Percentiles rank a stretch among this genome's conserved stretches.
phyloP scores from a whole-genome alignment of 805 yeast genomes.

The Starmera amethionina region DNA sequence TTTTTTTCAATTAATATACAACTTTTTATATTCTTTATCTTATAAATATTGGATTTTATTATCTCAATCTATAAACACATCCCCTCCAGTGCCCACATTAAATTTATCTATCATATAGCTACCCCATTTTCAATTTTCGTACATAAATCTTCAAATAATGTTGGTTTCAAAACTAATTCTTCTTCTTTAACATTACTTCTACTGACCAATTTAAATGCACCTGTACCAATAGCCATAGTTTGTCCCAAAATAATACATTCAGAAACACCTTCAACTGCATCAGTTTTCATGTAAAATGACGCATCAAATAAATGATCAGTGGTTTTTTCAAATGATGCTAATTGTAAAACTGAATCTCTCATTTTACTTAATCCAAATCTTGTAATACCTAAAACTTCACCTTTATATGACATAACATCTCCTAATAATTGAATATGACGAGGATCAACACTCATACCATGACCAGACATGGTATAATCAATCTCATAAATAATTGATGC shows the following conservation, averaged over 20 bases:
- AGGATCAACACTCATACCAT: conserved; percentile 99
- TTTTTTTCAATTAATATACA: too few species aligned
- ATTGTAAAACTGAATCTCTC: conserved; percentile 95
- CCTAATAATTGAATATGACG: conserved; percentile 97
- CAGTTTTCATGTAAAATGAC: conserved; percentile 94
- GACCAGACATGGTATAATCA: conserved; percentile 96
- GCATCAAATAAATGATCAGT: conserved; percentile 98
- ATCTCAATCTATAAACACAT: too few species aligned
- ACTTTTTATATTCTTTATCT: too few species aligned
- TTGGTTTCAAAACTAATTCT: conserved; percentile 34
- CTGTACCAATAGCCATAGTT: conserved; percentile 96
- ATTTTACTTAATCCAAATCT: conserved; percentile 96
- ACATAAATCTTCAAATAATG: conserved; percentile 35
- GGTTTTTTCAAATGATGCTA: conserved; percentile 96
- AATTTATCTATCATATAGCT: too few species aligned
- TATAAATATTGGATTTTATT: too few species aligned
- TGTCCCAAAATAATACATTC: conserved; percentile 97
- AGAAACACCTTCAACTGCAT: conserved; percentile 92
- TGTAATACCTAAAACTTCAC: conserved; percentile 96
- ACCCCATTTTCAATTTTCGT: background rate
- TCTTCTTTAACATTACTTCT: conserved; percentile 35
- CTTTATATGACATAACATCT: conserved; percentile 98
- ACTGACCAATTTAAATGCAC: conserved; percentile 81
- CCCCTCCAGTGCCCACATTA: too few species aligned
- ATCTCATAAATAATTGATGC: conserved; percentile 87